Conservation (phyloP, 208 protist species). For the Trypanosoma conorhini region DNA sequence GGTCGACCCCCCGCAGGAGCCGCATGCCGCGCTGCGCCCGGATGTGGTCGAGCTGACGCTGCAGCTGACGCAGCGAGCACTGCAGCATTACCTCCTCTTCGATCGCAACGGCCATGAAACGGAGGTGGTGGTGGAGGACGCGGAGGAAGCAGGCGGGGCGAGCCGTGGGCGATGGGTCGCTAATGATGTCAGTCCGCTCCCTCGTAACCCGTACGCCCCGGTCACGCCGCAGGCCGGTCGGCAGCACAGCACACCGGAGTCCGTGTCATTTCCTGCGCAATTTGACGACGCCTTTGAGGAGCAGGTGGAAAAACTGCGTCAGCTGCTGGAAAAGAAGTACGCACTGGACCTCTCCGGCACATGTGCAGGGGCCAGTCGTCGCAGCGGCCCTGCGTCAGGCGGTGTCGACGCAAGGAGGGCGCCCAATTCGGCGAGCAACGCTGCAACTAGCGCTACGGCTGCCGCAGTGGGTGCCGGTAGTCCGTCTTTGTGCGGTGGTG, state of each 20-base stretch:
- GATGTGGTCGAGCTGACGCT: slow-evolving; percentile 3
- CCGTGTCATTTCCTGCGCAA: not conserved
- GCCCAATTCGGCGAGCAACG: not conserved
- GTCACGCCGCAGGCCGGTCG: not conserved
- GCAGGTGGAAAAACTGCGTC: slow-evolving; percentile 17
- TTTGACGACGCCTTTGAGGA: slow-evolving; percentile 26
- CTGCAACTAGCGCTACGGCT: not conserved
- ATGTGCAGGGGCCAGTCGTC: not conserved
- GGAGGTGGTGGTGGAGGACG: not conserved
- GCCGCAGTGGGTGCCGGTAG: not conserved
- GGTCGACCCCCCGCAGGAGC: slow-evolving; percentile 12
- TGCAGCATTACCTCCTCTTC: slow-evolving; percentile 1
- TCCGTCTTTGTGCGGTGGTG: not conserved
- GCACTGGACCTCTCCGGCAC: slow-evolving; percentile 16
- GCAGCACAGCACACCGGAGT: not conserved
- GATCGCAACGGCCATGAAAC: not conserved
- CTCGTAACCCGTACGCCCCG: slow-evolving; percentile 5
- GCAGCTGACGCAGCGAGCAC: slow-evolving; percentile 5
- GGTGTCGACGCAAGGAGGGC: not conserved
- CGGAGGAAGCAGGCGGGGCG: not conserved
- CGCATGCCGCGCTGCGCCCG: slow-evolving; percentile 6
- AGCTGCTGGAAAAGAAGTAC: slow-evolving; percentile 22
- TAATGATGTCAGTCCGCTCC: slow-evolving; percentile 19
- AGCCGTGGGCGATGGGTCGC: not conserved
- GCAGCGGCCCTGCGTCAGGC: not conserved